These are phyloP conservation scores for Globisporangium camurandrum DNA, from an alignment of 352 stramenopile genomes.

Conservation along the genomic window DNA sequence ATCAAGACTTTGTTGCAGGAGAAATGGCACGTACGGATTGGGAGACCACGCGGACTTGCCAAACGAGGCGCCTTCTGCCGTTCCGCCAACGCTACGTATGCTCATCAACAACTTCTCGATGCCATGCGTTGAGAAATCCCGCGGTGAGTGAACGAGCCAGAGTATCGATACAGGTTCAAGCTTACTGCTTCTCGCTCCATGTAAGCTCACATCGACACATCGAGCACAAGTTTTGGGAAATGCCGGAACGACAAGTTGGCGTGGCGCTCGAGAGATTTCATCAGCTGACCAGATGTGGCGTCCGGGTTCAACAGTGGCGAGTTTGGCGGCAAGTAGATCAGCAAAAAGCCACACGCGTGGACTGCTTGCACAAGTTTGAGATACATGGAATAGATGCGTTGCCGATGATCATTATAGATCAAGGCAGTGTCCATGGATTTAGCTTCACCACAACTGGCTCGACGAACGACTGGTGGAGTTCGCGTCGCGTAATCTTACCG, in stretches of 20 bases:
- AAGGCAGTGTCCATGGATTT: not conserved
- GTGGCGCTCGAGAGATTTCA: constrained; percentile 10
- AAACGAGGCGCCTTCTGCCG: not conserved
- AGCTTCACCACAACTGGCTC: not conserved
- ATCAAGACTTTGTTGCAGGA: constrained; percentile 3
- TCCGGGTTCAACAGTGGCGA: not conserved
- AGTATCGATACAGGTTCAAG: not conserved
- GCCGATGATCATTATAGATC: not conserved
- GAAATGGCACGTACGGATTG: constrained; percentile 11
- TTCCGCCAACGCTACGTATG: not conserved
- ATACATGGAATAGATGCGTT: not conserved
- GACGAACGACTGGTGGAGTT: not conserved
- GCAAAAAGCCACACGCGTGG: constrained; percentile 24
- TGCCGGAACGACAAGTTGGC: constrained; percentile 12
- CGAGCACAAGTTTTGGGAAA: constrained; percentile 6
- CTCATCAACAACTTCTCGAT: not conserved
- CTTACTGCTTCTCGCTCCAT: constrained; percentile 2
- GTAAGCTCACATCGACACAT: constrained; percentile 9
- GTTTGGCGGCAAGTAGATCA: constrained; percentile 13
- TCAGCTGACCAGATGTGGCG: constrained; percentile 7
- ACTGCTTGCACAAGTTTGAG: constrained; percentile 23
- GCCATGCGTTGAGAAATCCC: not conserved
- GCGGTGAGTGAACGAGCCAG: not conserved
- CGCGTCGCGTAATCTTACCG: not conserved
- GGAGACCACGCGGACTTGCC: constrained; percentile 7